phyloP scores from a whole-genome alignment of 2,329 filamentous ascomycete species.

The Lachnellula willkommii region DNA sequence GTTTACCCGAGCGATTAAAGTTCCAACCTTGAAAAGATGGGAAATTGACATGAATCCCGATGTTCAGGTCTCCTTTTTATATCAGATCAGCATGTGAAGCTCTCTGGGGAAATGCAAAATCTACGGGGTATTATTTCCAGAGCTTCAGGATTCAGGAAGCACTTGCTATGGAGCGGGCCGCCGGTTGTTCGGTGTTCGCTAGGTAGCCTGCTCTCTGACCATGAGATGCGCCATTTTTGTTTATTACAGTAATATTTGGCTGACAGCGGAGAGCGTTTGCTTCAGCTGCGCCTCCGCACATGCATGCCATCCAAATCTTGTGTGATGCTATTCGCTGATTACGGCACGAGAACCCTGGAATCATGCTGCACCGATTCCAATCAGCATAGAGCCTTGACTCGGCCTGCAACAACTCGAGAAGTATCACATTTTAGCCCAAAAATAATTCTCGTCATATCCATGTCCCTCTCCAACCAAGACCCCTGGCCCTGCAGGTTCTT shows the following conservation, averaged over 20 bases:
- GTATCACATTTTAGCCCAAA: constrained; percentile 12
- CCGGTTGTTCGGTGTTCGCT: not conserved
- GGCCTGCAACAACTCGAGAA: constrained; percentile 14
- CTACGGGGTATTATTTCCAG: too few species aligned
- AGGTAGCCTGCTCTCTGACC: not conserved
- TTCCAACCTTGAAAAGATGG: too few species aligned
- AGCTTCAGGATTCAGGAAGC: not conserved
- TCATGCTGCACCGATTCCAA: constrained; percentile 4
- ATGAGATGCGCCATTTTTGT: not conserved
- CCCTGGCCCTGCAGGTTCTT: constrained; percentile 5
- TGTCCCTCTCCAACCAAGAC: constrained; percentile 12
- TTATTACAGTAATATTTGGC: too few species aligned
- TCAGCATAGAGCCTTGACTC: constrained; percentile 8
- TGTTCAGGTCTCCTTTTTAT: too few species aligned
- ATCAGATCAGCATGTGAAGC: too few species aligned
- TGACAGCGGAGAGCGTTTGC: not conserved
- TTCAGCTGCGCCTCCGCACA: not conserved
- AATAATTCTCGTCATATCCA: constrained; percentile 3
- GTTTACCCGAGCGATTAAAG: too few species aligned
- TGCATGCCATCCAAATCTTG: not conserved
- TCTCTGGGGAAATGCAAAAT: too few species aligned
- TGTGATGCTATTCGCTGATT: not conserved
- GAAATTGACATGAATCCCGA: too few species aligned
- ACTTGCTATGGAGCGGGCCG: not conserved
- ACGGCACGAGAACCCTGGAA: constrained; percentile 6